These are phyloP conservation scores for Friedmanniomyces simplex DNA, from an alignment of 495 filamentous ascomycete species.

Conservation along the genomic window DNA sequence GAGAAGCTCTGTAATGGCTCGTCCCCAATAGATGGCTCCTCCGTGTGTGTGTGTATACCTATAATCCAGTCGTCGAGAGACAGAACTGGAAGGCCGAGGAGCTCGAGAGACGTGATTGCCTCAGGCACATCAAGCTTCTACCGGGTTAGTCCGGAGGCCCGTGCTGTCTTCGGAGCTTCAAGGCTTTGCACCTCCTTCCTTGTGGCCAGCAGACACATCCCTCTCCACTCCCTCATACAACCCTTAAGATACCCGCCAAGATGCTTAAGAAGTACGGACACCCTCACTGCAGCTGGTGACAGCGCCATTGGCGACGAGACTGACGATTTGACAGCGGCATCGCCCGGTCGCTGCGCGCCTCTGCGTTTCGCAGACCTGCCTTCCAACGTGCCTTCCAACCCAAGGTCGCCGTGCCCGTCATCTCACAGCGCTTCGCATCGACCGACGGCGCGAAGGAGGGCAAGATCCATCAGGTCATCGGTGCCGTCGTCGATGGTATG, in stretches of 20 bases:
- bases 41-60: too few relatives aligned
- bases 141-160: too few relatives aligned
- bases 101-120: too few relatives aligned
- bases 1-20: too few relatives aligned
- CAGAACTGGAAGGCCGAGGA: too few relatives aligned
- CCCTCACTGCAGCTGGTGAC: neutral
- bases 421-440: constrained; percentile 29
- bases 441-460: constrained; percentile 30
- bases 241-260: constrained; percentile 7
- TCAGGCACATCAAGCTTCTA: too few relatives aligned
- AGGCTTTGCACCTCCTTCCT: too few relatives aligned
- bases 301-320: constrained; percentile 15
- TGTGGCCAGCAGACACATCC: neutral
- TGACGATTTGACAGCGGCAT: constrained; percentile 26
- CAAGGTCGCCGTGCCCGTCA: constrained; percentile 27
- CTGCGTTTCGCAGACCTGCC: constrained; percentile 21
- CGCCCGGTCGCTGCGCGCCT: constrained; percentile 26
- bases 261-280: constrained; percentile 20
- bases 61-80: too few relatives aligned
- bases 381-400: constrained; percentile 28
- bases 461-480: constrained; percentile 46
- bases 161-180: too few relatives aligned
- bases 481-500: constrained; percentile 69
- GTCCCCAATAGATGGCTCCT: too few relatives aligned
- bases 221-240: neutral